Conservation (phyloP, 192 early-diverging fungal genomes). For the Jimgerdemannia flammicorona region DNA sequence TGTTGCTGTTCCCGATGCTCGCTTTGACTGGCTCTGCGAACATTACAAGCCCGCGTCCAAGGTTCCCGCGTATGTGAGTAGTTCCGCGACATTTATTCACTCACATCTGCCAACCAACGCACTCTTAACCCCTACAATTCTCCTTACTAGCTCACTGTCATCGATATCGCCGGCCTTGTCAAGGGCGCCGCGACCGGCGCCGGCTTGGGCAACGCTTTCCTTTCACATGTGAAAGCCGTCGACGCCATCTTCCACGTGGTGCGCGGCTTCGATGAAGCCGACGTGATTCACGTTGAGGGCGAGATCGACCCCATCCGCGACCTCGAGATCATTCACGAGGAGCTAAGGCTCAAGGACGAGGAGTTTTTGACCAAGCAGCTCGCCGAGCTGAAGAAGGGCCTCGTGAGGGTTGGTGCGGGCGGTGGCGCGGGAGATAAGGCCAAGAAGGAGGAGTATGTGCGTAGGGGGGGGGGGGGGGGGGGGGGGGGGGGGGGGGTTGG, state of each 20-base stretch:
- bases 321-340: conserved; percentile 92
- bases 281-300: conserved; percentile 91
- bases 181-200: conserved; percentile 79
- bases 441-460: conserved; percentile 75
- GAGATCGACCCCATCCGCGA: conserved; percentile 90
- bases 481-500: too few species aligned
- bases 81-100: too few species aligned
- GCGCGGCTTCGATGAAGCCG: conserved; percentile 88
- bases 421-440: conserved; percentile 80
- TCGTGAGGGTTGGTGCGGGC: conserved; percentile 71
- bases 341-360: conserved; percentile 91
- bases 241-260: conserved; percentile 86
- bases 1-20: conserved; percentile 85
- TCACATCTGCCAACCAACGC: background rate
- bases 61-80: conserved; percentile 55
- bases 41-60: conserved; percentile 64
- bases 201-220: conserved; percentile 91
- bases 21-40: conserved; percentile 79
- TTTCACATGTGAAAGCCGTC: conserved; percentile 86
- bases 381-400: conserved; percentile 62
- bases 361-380: conserved; percentile 78
- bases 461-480: background rate
- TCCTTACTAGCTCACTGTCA: conserved; percentile 72
- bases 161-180: conserved; percentile 98
- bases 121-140: background rate